Evolutionary conservation across 2,329 filamentous ascomycete genomes (phyloP).

Genomic region (Celoporthe dispersa): DNA sequence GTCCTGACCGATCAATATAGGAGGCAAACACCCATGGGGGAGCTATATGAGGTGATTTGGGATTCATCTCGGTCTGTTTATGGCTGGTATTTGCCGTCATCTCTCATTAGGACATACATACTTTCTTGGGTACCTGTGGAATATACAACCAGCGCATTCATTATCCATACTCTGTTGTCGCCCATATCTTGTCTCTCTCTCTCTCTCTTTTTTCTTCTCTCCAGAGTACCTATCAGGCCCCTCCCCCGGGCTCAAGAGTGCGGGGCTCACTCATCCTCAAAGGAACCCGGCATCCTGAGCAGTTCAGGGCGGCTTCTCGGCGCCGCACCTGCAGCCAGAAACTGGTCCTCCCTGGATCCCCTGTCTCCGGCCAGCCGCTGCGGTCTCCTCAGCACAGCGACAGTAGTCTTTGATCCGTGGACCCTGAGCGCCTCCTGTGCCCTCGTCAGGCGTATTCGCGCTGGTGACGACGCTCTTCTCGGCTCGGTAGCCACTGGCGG

Average conservation of each 20-base stretch:
- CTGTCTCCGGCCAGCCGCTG: constrained; percentile 14
- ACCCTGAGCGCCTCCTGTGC: constrained; percentile 27
- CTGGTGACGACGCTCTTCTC: constrained; percentile 13
- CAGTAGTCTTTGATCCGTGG: constrained; percentile 7
- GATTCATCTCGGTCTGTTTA: background rate
- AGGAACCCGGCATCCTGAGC: constrained; percentile 20
- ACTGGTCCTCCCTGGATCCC: background rate
- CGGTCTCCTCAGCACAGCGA: constrained; percentile 22
- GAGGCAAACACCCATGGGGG: background rate
- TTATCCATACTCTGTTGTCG: background rate
- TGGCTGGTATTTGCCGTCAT: background rate
- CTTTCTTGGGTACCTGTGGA: background rate
- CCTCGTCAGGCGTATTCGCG: constrained; percentile 19
- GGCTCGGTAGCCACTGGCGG: constrained; percentile 4
- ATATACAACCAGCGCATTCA: background rate
- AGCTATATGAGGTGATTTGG: background rate
- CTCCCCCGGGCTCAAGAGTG: background rate
- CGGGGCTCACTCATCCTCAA: constrained; percentile 12
- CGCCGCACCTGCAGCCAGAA: background rate
- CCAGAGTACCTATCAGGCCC: background rate
- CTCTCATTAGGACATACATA: background rate
- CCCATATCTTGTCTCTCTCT: background rate
- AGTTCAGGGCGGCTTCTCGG: constrained; percentile 6
- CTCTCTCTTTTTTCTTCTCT: background rate
- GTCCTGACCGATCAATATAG: background rate